Base-by-base conservation (phyloP, 257 asterid genomes). In the Przewalskia tangutica region DNA sequence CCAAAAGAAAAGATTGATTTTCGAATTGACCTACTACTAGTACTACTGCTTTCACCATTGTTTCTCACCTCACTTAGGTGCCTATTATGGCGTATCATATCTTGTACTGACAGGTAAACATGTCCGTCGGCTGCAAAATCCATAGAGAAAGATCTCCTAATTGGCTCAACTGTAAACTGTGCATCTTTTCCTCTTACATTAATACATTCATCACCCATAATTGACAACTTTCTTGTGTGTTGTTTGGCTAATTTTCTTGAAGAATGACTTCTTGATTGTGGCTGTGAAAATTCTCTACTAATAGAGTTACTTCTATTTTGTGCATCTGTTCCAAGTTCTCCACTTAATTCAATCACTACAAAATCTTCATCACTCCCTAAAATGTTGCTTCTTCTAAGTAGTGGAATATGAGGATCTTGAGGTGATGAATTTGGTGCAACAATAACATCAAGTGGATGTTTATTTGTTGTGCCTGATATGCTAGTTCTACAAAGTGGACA, bases 91-190 rank as follows among this genome's bases (percentile, higher is more conserved):
- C 85, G 55, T 56, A 88, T 11, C 50, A 90, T 91, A 79, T 91
- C 97, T 86, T 91, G 97, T 54, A 93, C 89, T 17, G 98, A 85
- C 77, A 86, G 20, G 62, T 89, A 91, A 67, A 90, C 88, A 9
- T 84, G 83, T 2, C 89, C 88, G 46, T 93, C 98, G 0, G 64
- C 90, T 0, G 91, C 97, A 13, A 96, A 94, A 79, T 94, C 98
- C 98, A 94, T 93, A 0, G 97, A 94, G 85, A 93, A 94, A 8
- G 98, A 94, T 80, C 97, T 87, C 60, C 97, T 89, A 55, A 94
- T 93, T 0, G 97, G 91, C 83, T 91, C 90, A 48, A 91, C 51
- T 10, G 86, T 34, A 68, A 94, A 91, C 51, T 88, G 93, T 34
- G 89, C 87, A 48, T 91, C 94, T 54, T 86, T 86, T 36, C 81